These are phyloP conservation scores for Emmonsia crescens DNA, from an alignment of 2,329 filamentous ascomycete genomes.

Conservation along the genomic window DNA sequence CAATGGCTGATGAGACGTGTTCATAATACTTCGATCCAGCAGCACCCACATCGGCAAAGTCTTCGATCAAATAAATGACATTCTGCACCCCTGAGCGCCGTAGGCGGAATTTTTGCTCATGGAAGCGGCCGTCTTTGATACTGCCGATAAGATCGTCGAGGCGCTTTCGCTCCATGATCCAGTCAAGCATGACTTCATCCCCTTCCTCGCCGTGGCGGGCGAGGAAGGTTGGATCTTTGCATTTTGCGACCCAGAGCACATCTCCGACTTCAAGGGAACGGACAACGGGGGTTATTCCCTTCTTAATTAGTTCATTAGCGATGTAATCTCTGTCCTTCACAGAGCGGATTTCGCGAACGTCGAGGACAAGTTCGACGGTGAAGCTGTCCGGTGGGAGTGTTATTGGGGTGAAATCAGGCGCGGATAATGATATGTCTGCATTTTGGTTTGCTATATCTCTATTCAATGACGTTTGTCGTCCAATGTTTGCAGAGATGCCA, in stretches of 20 bases:
- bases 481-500: not conserved
- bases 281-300: constrained; percentile 54
- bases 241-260: constrained; percentile 68
- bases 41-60: constrained; percentile 47
- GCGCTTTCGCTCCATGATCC: constrained; percentile 70
- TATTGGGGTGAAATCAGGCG: constrained; percentile 44
- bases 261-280: constrained; percentile 63
- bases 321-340: constrained; percentile 68
- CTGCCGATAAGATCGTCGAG: constrained; percentile 69
- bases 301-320: constrained; percentile 57
- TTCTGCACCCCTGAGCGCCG: constrained; percentile 62
- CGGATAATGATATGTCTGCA: not conserved
- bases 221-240: constrained; percentile 49
- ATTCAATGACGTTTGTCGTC: not conserved
- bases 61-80: constrained; percentile 68
- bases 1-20: constrained; percentile 60
- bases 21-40: constrained; percentile 48
- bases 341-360: constrained; percentile 62
- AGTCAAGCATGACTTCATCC: constrained; percentile 65
- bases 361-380: constrained; percentile 60
- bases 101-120: constrained; percentile 74
- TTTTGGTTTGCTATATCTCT: not conserved
- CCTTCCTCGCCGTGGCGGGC: constrained; percentile 42
- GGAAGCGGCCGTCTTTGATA: constrained; percentile 72
- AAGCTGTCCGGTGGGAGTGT: constrained; percentile 54